Conservation (phyloP, 495 filamentous ascomycete genomes). For the Lasiosphaeria hispida region DNA sequence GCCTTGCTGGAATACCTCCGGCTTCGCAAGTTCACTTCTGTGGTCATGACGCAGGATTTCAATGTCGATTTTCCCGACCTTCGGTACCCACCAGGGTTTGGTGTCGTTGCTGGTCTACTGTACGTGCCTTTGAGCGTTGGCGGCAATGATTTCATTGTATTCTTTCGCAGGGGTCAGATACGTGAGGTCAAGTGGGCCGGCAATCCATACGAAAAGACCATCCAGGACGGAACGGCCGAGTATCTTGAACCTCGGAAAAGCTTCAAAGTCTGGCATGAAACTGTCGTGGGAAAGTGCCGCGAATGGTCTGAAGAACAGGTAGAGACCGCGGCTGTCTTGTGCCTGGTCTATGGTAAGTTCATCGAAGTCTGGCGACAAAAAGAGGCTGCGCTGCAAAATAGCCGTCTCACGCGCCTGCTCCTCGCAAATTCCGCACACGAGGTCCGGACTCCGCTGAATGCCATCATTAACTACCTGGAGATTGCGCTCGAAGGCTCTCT, state of each 20-base stretch:
- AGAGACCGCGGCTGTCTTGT: slow-evolving; percentile 85
- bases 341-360: slow-evolving; percentile 77
- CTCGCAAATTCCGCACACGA: slow-evolving; percentile 93
- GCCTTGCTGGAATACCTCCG: slow-evolving; percentile 85
- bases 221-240: slow-evolving; percentile 63
- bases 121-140: slow-evolving; percentile 77
- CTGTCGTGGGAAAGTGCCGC: slow-evolving; percentile 68
- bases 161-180: slow-evolving; percentile 78
- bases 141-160: slow-evolving; percentile 86
- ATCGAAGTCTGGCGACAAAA: slow-evolving; percentile 94
- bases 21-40: slow-evolving; percentile 70
- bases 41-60: slow-evolving; percentile 76
- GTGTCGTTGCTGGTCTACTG: slow-evolving; percentile 74
- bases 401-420: slow-evolving; percentile 74
- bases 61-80: slow-evolving; percentile 79
- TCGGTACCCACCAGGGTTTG: slow-evolving; percentile 75
- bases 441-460: slow-evolving; percentile 90
- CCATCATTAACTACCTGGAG: slow-evolving; percentile 95
- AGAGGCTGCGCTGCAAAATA: slow-evolving; percentile 79
- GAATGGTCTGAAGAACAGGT: slow-evolving; percentile 75
- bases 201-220: slow-evolving; percentile 82
- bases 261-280: slow-evolving; percentile 75
- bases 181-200: slow-evolving; percentile 89
- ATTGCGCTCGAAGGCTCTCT: slow-evolving; percentile 85
- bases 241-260: slow-evolving; percentile 75